Evolutionary conservation across 2,329 filamentous ascomycete genomes (phyloP).

Genomic region (Trichoderma semiorbis): DNA sequence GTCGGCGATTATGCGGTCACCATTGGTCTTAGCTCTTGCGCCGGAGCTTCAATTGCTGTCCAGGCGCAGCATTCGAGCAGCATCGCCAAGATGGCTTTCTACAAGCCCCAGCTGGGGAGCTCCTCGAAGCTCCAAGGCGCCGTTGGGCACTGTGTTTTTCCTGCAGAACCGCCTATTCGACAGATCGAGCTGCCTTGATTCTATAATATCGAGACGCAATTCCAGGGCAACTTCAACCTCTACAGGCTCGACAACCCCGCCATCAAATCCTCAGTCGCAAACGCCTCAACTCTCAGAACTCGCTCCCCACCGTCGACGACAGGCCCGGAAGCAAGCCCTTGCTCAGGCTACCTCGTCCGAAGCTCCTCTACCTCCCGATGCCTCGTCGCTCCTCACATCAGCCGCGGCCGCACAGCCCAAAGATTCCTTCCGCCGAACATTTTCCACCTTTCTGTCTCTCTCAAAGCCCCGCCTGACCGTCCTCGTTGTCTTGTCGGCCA

Average conservation of each 20-base stretch:
- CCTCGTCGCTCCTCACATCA: slow-evolving; percentile 54
- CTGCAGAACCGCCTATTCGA: slow-evolving; percentile 37
- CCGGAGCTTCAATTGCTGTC: slow-evolving; percentile 28
- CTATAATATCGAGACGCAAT: slow-evolving; percentile 29
- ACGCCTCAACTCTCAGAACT: slow-evolving; percentile 25
- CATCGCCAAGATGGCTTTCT: slow-evolving; percentile 30
- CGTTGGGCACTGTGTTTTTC: slow-evolving; percentile 30
- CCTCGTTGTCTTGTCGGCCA: slow-evolving; percentile 85
- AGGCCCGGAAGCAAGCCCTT: slow-evolving; percentile 29
- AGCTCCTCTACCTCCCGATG: slow-evolving; percentile 43
- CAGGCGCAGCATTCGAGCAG: slow-evolving; percentile 20
- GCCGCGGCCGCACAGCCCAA: slow-evolving; percentile 48
- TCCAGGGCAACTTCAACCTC: slow-evolving; percentile 29
- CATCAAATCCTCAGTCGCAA: slow-evolving; percentile 20
- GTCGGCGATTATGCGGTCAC: slow-evolving; percentile 34
- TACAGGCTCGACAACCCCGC: slow-evolving; percentile 21
- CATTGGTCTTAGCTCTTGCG: slow-evolving; percentile 31
- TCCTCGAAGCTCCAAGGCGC: slow-evolving; percentile 23
- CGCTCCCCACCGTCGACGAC: slow-evolving; percentile 36
- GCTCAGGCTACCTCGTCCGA: slow-evolving; percentile 21
- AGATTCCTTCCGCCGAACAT: slow-evolving; percentile 57
- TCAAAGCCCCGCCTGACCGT: slow-evolving; percentile 94
- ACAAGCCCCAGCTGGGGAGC: slow-evolving; percentile 27
- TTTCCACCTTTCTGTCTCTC: slow-evolving; percentile 82
- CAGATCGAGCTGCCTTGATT: slow-evolving; percentile 37